Conservation (phyloP, 2,329 filamentous ascomycete species). For the Grosmannia clavigera region DNA sequence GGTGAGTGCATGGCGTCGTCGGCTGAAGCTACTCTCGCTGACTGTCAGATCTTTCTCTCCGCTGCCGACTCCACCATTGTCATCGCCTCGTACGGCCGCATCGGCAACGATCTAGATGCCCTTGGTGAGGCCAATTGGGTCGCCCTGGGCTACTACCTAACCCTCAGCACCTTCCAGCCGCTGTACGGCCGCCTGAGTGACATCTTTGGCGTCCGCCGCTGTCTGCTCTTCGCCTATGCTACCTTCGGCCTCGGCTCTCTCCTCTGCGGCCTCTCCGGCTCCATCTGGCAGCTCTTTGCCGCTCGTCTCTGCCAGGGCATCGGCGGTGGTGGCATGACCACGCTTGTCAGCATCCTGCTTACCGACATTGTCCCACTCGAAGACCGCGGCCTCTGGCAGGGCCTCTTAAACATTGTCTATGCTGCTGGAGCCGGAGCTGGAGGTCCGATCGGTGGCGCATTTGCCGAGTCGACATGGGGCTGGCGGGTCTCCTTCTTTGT, state of each 20-base stretch:
- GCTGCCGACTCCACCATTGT: constrained; percentile 68
- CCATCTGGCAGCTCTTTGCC: constrained; percentile 16
- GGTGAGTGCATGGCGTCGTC: background rate
- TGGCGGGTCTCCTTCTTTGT: background rate
- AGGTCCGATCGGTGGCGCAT: constrained; percentile 51
- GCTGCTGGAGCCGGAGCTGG: constrained; percentile 47
- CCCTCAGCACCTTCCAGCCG: constrained; percentile 62
- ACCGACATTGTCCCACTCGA: constrained; percentile 46
- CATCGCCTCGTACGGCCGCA: constrained; percentile 62
- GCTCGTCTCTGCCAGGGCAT: constrained; percentile 43
- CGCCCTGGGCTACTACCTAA: constrained; percentile 54
- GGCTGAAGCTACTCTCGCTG: background rate
- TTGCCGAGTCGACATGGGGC: background rate
- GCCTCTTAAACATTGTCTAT: background rate
- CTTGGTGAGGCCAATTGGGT: constrained; percentile 68
- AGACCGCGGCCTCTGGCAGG: constrained; percentile 30
- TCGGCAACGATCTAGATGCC: constrained; percentile 63
- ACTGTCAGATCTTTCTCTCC: constrained; percentile 51
- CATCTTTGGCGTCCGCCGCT: constrained; percentile 56
- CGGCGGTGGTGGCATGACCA: constrained; percentile 48
- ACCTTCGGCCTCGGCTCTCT: constrained; percentile 9
- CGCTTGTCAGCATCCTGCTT: constrained; percentile 48
- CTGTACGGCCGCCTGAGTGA: constrained; percentile 34
- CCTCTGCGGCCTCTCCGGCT: constrained; percentile 32
- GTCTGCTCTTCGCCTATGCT: constrained; percentile 44